Percentiles rank a stretch among this genome's conserved stretches.
These are phyloP conservation scores for Haplosporangium sp. DNA, from an alignment of 371 early-diverging fungal genomes.

Conservation along the genomic window DNA sequence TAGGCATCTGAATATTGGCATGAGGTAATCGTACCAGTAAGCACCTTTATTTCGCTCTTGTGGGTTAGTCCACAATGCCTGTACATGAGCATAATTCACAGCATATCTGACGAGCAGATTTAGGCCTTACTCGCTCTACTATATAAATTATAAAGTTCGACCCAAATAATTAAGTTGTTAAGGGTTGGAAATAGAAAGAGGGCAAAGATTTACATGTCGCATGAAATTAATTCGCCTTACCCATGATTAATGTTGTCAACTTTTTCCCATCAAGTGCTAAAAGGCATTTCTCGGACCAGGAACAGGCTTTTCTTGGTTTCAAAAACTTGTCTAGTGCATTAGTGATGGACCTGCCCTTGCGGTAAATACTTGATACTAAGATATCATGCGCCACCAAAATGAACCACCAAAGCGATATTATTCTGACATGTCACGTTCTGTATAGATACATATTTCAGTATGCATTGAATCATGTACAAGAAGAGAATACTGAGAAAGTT, in stretches of 20 bases:
- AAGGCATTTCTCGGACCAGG: neutral
- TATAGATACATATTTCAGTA: conserved; percentile 38
- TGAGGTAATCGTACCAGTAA: no score
- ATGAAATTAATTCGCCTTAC: neutral
- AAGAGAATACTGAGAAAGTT: neutral
- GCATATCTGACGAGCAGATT: no score
- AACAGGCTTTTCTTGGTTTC: conserved; percentile 1
- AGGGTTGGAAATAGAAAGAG: no score
- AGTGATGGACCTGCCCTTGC: conserved; percentile 26
- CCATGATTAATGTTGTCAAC: neutral
- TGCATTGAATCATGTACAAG: conserved; percentile 31
- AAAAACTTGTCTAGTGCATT: conserved; percentile 5
- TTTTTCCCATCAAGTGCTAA: neutral
- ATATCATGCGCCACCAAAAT: neutral
- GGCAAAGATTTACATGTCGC: neutral
- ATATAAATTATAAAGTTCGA: neutral
- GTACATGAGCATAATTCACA: no score
- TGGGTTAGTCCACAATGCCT: no score
- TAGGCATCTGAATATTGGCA: no score
- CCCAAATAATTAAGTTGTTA: no score
- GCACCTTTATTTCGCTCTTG: no score
- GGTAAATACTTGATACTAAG: conserved; percentile 9
- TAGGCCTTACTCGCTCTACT: no score
- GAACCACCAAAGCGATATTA: neutral
- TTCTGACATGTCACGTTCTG: neutral